Conservation (phyloP, 768 basidiomycete species). For the Lyophyllum atratum region DNA sequence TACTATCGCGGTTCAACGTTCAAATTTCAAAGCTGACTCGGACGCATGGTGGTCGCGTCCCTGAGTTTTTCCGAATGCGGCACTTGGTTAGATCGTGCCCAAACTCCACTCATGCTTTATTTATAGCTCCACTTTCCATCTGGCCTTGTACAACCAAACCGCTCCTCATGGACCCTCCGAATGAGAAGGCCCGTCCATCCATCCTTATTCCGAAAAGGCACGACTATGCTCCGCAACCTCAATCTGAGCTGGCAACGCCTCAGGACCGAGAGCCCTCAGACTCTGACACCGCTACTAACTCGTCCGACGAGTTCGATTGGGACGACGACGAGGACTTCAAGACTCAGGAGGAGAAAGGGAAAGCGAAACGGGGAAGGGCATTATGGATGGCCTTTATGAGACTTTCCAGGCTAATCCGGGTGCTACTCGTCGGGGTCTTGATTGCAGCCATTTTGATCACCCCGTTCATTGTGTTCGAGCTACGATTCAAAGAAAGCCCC, state of each 20-base stretch:
- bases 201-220: slow-evolving; percentile 18
- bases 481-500: slow-evolving; percentile 53
- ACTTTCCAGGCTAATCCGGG: slow-evolving; percentile 59
- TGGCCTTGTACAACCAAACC: neutral
- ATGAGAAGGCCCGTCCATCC: slow-evolving; percentile 6
- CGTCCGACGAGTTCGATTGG: slow-evolving; percentile 77
- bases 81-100: too few relatives aligned
- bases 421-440: slow-evolving; percentile 57
- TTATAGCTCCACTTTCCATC: slow-evolving; percentile 4
- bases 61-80: too few relatives aligned
- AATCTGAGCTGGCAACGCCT: slow-evolving; percentile 12
- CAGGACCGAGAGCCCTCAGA: slow-evolving; percentile 26
- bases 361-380: slow-evolving; percentile 62
- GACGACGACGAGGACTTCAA: slow-evolving; percentile 57
- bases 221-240: slow-evolving; percentile 20
- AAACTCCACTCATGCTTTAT: neutral
- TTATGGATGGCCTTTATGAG: slow-evolving; percentile 70
- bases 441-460: slow-evolving; percentile 67
- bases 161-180: neutral
- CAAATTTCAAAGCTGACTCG: neutral
- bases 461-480: slow-evolving; percentile 67
- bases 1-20: neutral
- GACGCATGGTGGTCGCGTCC: too few relatives aligned
- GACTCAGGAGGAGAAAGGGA: slow-evolving; percentile 29
- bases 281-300: slow-evolving; percentile 55